These are phyloP conservation scores for Vitellaria paradoxa DNA, from an alignment of 179 eudicot species.

Conservation along the genomic window DNA sequence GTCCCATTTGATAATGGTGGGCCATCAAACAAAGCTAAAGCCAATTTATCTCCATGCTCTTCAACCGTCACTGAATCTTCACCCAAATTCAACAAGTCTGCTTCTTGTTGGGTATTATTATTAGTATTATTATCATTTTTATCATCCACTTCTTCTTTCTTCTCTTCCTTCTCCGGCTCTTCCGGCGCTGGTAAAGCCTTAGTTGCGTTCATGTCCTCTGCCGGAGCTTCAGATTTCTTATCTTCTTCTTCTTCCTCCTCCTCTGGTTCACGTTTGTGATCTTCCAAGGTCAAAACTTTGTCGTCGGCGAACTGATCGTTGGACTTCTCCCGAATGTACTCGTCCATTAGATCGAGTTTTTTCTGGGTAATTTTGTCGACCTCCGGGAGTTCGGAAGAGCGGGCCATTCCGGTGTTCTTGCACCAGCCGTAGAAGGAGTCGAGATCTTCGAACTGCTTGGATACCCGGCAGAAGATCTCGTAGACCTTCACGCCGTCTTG, in stretches of 20 bases:
- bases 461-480: constrained; percentile 49
- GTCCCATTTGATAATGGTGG: constrained; percentile 5
- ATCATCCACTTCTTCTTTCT: constrained; percentile 23
- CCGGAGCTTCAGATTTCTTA: constrained; percentile 26
- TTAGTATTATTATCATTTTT: constrained; percentile 12
- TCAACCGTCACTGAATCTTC: constrained; percentile 44
- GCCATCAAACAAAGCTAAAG: constrained; percentile 68
- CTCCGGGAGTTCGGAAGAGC: constrained; percentile 78
- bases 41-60: constrained; percentile 52
- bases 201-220: constrained; percentile 51
- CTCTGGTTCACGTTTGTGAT: neutral
- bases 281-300: constrained; percentile 17
- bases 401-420: constrained; percentile 51
- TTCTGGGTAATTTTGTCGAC: constrained; percentile 60
- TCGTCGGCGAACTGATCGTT: constrained; percentile 14
- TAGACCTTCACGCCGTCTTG: constrained; percentile 48
- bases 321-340: constrained; percentile 53
- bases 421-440: constrained; percentile 64
- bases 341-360: constrained; percentile 80
- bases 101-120: constrained; percentile 31
- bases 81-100: constrained; percentile 55
- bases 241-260: constrained; percentile 26
- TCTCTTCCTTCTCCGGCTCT: constrained; percentile 23
- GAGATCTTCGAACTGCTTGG: constrained; percentile 83
- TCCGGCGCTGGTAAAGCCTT: constrained; percentile 74